Base-by-base conservation (phyloP, 441 rosid species). In the Capsella rubella region DNA sequence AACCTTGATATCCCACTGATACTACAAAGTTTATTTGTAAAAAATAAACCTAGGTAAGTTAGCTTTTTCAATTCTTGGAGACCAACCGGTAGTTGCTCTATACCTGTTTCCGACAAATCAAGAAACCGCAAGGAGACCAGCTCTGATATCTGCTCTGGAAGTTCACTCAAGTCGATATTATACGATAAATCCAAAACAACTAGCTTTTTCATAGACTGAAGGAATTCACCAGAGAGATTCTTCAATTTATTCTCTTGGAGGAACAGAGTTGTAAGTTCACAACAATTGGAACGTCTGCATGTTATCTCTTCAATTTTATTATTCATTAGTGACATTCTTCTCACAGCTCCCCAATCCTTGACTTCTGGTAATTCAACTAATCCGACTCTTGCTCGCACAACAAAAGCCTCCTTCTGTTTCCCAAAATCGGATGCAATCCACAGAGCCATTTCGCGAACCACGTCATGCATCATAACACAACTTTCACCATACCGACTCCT, bases 391-490 rank as follows among this genome's bases (percentile, higher is more conserved):
- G 80, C 76, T 37, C 37, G 56, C 28, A 84, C 84, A 16, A 77
- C 11, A 46, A 51, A 13, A 1, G 18, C 46, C 6, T 72, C 76
- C 57, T 63, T 50, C 1, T 68, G 13, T 49, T 51, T 35, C 14
- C 67, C 77, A 35, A 28, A 43, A 3, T 74, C 43, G 0, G 74
- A 62, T 5, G 84, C 75, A 54, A 83, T 21, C 84, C 85, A 84
- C 6, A 86, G 31, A 12, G 87, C 81, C 79, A 82, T 76, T 7
- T 83, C 82, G 0, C 85, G 81, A 40, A 86, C 52, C 50, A 84
- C 31, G 16, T 81, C 83, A 15, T 83, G 90, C 61, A 76, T 21
- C 25, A 21, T 21, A 21, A 21, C 25, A 21, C 25, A 21, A 21
- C 25, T 21, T 21, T 21, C 25, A 21, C 25, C 25, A 21, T 21